Evolutionary conservation across 2,329 filamentous ascomycete species (phyloP).

Genomic region (Penicillium sp.): DNA sequence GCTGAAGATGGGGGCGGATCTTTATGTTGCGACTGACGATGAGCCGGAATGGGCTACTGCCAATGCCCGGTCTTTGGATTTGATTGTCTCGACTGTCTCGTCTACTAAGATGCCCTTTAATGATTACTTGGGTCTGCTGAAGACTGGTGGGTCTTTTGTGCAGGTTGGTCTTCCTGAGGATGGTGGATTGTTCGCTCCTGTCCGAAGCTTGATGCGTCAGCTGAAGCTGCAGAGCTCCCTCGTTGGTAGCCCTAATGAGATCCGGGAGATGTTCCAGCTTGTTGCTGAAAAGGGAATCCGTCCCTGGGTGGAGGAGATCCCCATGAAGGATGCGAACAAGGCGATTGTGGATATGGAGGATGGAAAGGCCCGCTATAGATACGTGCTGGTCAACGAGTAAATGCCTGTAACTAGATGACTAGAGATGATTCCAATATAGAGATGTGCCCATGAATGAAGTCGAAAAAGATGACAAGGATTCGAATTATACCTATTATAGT

Average conservation of each 20-base stretch:
- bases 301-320: constrained; percentile 45
- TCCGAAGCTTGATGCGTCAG: constrained; percentile 58
- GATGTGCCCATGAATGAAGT: neutral
- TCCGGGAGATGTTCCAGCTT: constrained; percentile 48
- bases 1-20: constrained; percentile 55
- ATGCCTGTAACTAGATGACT: constrained; percentile 1
- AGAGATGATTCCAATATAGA: neutral
- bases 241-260: constrained; percentile 44
- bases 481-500: neutral
- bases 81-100: constrained; percentile 59
- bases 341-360: constrained; percentile 47
- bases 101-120: constrained; percentile 62
- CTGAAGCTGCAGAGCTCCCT: constrained; percentile 52
- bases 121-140: constrained; percentile 62
- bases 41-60: constrained; percentile 55
- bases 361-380: constrained; percentile 49
- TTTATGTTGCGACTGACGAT: constrained; percentile 58
- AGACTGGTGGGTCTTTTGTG: constrained; percentile 59
- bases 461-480: neutral
- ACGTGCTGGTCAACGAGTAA: constrained; percentile 46
- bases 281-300: constrained; percentile 41
- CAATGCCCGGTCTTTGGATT: constrained; percentile 51
- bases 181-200: constrained; percentile 52
- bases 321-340: constrained; percentile 47
- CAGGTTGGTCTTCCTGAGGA: constrained; percentile 68